Percentiles rank a stretch among this genome's conserved stretches.
Evolutionary conservation across 495 filamentous ascomycete species (phyloP).

Genomic region (Saxophila tyrrhenica): DNA sequence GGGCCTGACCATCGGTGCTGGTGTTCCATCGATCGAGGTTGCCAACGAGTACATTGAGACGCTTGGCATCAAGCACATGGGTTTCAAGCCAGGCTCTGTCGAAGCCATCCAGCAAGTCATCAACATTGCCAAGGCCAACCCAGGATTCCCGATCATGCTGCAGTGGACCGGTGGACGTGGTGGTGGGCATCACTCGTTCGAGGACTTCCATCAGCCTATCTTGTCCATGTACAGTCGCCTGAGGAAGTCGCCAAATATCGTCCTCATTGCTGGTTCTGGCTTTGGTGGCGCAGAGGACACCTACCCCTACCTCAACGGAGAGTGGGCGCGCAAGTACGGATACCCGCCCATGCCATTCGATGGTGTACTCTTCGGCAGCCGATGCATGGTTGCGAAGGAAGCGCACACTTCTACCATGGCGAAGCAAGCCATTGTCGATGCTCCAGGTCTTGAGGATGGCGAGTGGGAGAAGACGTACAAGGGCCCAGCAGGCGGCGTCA

Average conservation of each 20-base stretch:
- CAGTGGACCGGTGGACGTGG: conserved; percentile 95
- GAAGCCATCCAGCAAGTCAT: conserved; percentile 84
- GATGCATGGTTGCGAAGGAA: conserved; percentile 92
- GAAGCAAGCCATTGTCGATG: conserved; percentile 91
- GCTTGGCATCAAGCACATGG: conserved; percentile 86
- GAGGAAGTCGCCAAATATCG: conserved; percentile 69
- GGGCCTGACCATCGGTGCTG: conserved; percentile 86
- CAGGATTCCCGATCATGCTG: conserved; percentile 75
- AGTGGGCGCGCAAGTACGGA: conserved; percentile 72
- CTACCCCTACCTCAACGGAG: conserved; percentile 83
- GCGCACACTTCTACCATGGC: conserved; percentile 85
- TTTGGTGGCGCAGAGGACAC: conserved; percentile 88
- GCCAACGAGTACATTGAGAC: conserved; percentile 90
- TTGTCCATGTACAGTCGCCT: conserved; percentile 84
- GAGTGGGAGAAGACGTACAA: conserved; percentile 98
- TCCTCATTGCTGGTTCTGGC: conserved; percentile 81
- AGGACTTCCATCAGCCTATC: conserved; percentile 90
- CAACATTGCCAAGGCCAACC: conserved; percentile 85
- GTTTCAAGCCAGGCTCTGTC: conserved; percentile 86
- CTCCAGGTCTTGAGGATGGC: conserved; percentile 71
- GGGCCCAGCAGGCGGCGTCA: conserved; percentile 77
- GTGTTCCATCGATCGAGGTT: conserved; percentile 87
- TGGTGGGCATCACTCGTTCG: conserved; percentile 89
- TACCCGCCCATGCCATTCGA: conserved; percentile 93
- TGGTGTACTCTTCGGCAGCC: conserved; percentile 79